Evolutionary conservation across 768 basidiomycete genomes (phyloP), one percentile per base, ranked within the genome.

Genomic region (Panellus pusillus): DNA sequence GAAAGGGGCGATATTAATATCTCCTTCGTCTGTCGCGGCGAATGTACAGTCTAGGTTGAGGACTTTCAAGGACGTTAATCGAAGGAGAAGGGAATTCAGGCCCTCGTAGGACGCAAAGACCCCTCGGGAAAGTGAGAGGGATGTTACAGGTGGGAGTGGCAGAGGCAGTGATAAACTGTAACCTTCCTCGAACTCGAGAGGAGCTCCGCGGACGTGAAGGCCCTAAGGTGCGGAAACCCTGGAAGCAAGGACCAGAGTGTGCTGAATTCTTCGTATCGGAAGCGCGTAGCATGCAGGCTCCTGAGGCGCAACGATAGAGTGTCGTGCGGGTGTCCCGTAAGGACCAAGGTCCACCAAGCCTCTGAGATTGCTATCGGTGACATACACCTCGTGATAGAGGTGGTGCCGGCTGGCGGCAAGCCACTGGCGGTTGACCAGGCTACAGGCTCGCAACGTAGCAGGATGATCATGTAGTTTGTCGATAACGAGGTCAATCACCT

Each of bases 401-500:
- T 55, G 48, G 12, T 55, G 28, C 44, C 54, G n/a, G 44, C 54
- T 55, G 38, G 43, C 17, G 12, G 13, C 39, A 13, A 55, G 48
- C 47, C 47, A 55, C 18, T 50, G 12, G 7, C 44, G 54, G 17
- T 38, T 41, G 43, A 55, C 47, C 4, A 50, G 38, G 31, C 48
- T 38, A 37, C 54, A 55, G 24, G 32, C 37, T 17, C 44, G n/a
- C 19, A 55, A 20, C 6, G 54, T 45, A 14, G 11, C 11, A 9
- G 18, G 44, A 5, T 55, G 29, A 17, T 39, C 39, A 28, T 49
- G 54, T 1, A 55, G 43, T 9, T 55, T 15, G 44, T 46, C 48
- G 15, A 55, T 55, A n/a, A 55, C 35, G 17, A 55, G 48, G 15
- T 50, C 54, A 9, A 46, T 38, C 13, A 55, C 38, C 28, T 55